Conservation (phyloP, 306 rosid genomes). For the Pterocarpus santalinus region DNA sequence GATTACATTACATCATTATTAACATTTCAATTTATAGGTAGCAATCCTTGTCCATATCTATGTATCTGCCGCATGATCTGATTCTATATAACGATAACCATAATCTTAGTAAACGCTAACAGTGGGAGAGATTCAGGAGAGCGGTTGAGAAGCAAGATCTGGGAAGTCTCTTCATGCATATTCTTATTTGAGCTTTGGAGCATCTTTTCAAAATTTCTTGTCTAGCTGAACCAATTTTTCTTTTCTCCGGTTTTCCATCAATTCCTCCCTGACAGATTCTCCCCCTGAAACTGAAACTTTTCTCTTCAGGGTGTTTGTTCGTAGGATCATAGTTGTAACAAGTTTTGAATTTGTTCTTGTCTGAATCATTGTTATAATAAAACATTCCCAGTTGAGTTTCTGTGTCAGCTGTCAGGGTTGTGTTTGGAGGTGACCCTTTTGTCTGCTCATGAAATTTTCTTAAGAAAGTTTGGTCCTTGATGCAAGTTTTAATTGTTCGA, state of each 20-base stretch:
- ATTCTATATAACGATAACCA: background rate
- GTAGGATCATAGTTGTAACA: background rate
- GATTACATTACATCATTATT: no score
- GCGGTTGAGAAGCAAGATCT: background rate
- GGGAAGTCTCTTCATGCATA: background rate
- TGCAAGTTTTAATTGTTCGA: conserved; percentile 29
- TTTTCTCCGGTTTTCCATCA: conserved; percentile 38
- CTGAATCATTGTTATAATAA: background rate
- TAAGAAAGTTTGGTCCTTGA: conserved; percentile 32
- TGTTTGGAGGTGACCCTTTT: conserved; percentile 28
- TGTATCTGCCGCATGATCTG: background rate
- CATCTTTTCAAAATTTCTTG: conserved; percentile 1
- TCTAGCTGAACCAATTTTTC: conserved; percentile 8
- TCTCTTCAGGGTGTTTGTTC: conserved; percentile 11
- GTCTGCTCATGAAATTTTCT: conserved; percentile 18
- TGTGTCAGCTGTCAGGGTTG: conserved; percentile 2
- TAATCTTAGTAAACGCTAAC: background rate
- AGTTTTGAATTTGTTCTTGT: conserved; percentile 29
- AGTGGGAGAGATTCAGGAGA: conserved; percentile 14
- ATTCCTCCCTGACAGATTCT: background rate
- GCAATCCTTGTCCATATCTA: no score
- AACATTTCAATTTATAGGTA: no score
- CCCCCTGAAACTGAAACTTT: background rate
- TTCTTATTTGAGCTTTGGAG: conserved; percentile 26
- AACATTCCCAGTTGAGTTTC: conserved; percentile 24